These are phyloP conservation scores for Acorus calamus DNA, from an alignment of 106 monocot species.

Conservation along the genomic window DNA sequence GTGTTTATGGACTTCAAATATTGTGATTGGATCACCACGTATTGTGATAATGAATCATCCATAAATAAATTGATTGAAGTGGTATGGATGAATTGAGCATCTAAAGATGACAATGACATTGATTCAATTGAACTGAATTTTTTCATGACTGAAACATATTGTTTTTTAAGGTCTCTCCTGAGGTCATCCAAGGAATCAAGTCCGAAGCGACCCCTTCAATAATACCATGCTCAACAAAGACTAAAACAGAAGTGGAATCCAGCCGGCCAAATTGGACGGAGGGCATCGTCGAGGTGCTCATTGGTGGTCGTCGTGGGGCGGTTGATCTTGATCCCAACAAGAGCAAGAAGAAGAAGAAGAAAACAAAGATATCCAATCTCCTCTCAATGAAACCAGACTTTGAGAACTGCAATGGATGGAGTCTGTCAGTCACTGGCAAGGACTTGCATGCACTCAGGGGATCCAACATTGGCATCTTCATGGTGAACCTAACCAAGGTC, in stretches of 20 bases:
- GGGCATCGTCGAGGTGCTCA: slow-evolving; percentile 34
- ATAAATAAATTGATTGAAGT: too few relatives aligned
- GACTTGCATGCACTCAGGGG: slow-evolving; percentile 31
- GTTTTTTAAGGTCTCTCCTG: slow-evolving; percentile 34
- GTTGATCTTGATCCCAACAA: slow-evolving; percentile 6
- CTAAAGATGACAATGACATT: too few relatives aligned
- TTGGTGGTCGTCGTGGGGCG: slow-evolving; percentile 15
- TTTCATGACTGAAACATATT: background rate
- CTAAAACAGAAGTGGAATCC: background rate
- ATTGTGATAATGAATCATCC: too few relatives aligned
- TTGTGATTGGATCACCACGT: too few relatives aligned
- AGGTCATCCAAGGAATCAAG: slow-evolving; percentile 38
- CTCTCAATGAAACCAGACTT: slow-evolving; percentile 42
- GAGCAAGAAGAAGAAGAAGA: slow-evolving; percentile 35
- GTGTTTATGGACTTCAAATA: too few relatives aligned
- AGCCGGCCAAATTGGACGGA: slow-evolving; percentile 25
- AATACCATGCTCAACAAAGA: slow-evolving; percentile 21
- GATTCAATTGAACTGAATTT: too few relatives aligned
- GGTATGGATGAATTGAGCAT: too few relatives aligned
- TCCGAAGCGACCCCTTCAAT: slow-evolving; percentile 41
- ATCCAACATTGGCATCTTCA: slow-evolving; percentile 50
- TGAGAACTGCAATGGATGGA: slow-evolving; percentile 73
- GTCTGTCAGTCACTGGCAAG: slow-evolving; percentile 45
- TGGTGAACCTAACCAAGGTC: slow-evolving; percentile 82
- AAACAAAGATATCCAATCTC: slow-evolving; percentile 41